Percentiles rank a stretch among this genome's conserved stretches.
Evolutionary conservation across 2,329 filamentous ascomycete genomes (phyloP).

Genomic region (Juglanconis oblonga): DNA sequence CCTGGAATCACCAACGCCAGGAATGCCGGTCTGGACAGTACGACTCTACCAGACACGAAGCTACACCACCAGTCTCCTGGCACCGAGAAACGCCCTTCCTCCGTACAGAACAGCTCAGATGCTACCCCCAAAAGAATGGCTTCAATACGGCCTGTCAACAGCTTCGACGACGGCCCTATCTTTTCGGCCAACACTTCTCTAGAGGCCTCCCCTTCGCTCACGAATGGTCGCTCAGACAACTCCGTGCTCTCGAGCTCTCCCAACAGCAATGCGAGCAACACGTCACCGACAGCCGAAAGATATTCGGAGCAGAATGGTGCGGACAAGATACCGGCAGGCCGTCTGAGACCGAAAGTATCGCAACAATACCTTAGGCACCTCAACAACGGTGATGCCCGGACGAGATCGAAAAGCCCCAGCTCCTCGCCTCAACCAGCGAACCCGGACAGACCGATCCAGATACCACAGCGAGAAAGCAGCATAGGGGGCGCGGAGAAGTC

Average conservation of each 20-base stretch:
- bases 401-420: constrained; percentile 14
- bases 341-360: constrained; percentile 32
- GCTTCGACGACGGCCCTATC: constrained; percentile 43
- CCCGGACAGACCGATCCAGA: constrained; percentile 23
- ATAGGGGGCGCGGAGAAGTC: constrained; percentile 12
- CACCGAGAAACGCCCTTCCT: constrained; percentile 21
- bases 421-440: neutral
- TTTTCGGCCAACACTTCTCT: constrained; percentile 39
- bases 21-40: constrained; percentile 1
- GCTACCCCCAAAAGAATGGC: constrained; percentile 31
- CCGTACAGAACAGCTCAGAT: constrained; percentile 21
- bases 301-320: constrained; percentile 29
- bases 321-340: constrained; percentile 32
- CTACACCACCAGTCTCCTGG: constrained; percentile 20
- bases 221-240: constrained; percentile 29
- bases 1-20: constrained; percentile 8
- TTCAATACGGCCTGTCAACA: constrained; percentile 55
- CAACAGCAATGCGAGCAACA: constrained; percentile 50
- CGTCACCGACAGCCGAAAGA: constrained; percentile 39
- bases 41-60: constrained; percentile 10
- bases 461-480: constrained; percentile 25
- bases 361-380: constrained; percentile 10
- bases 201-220: constrained; percentile 32
- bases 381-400: constrained; percentile 16
- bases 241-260: constrained; percentile 56